Percentiles rank a stretch among this genome's conserved stretches.
phyloP scores from a whole-genome alignment of 345 rosid genomes.

The Citrus inodora region DNA sequence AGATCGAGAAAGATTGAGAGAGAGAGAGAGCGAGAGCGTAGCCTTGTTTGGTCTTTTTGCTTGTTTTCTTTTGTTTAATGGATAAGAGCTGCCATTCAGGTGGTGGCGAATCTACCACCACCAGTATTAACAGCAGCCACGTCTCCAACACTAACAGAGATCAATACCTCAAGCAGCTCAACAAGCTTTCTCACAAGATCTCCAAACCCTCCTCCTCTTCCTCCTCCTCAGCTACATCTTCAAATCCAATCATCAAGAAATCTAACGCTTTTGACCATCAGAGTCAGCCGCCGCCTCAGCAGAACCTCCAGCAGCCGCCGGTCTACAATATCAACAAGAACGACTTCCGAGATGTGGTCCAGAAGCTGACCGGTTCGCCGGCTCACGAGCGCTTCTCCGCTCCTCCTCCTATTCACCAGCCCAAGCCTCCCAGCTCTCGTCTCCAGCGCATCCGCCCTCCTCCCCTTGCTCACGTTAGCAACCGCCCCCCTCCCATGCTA shows the following conservation, averaged over 20 bases:
- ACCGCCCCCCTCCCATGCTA: conserved; percentile 63
- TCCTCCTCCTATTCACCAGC: conserved; percentile 71
- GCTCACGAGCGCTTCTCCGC: conserved; percentile 72
- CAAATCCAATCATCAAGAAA: conserved; percentile 30
- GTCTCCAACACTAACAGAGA: conserved; percentile 25
- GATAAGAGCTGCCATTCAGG: conserved; percentile 59
- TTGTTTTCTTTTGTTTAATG: conserved; percentile 24
- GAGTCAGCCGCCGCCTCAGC: conserved; percentile 23
- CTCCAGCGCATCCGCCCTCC: conserved; percentile 95
- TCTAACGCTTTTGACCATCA: conserved; percentile 34
- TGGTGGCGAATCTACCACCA: conserved; percentile 41
- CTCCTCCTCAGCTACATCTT: neutral
- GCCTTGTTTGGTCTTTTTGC: neutral
- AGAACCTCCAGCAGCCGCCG: conserved; percentile 70
- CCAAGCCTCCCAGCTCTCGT: conserved; percentile 77
- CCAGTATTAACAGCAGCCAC: conserved; percentile 15
- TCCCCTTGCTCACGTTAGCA: conserved; percentile 63
- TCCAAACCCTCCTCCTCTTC: conserved; percentile 34
- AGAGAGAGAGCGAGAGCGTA: too few relatives aligned
- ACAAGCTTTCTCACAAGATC: conserved; percentile 82
- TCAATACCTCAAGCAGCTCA: conserved; percentile 60
- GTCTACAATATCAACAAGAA: conserved; percentile 91
- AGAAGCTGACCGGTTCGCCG: conserved; percentile 91
- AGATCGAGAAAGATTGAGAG: too few relatives aligned
- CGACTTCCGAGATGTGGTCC: conserved; percentile 91